Evolutionary conservation across 768 basidiomycete genomes (phyloP), one percentile per base, ranked within the genome.

Genomic region (Mrakia frigida): DNA sequence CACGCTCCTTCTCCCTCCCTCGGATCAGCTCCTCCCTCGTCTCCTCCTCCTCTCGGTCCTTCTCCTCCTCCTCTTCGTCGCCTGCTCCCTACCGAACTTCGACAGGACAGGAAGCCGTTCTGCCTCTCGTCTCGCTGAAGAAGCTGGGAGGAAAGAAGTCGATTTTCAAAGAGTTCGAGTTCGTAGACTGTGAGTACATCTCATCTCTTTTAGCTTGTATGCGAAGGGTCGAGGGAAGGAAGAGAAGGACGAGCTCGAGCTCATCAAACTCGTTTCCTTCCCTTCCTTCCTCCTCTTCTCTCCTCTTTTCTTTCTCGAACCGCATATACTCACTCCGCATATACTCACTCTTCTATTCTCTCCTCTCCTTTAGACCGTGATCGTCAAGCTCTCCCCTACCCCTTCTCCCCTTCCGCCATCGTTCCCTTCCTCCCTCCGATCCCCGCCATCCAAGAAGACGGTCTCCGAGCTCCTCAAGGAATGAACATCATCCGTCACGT

Each of bases 401-500:
- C 91, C 33, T 94, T 91, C 84, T 91, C 92, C 39, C 90, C 88
- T 81, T 86, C 86, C 16, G 91, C 88, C 43, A 85, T 90, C 87
- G 86, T 28, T 25, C 74, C 73, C 6, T 75, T 61, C 76, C 70
- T 13, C 81, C 85, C 67, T 80, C 84, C 53, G 80, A 85, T 35
- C 85, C 87, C 21, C 82, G 86, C 67, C 10, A 25, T 69, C 37
- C 28, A 53, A 7, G 9, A 67, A n/a, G n/a, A 59, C 21, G 33
- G n/a, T 7, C 69, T 59, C 61, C 63, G 28, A 23, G 86, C 91
- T 28, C 86, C 85, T 31, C 80, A 87, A 77, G 92, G 92, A 82
- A 91, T 89, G 84, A 91, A 91, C 59, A 86, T 94, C 73, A 92
- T 94, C 90, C 84, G 87, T 43, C 87, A 91, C 83, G 85, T 94